A percentile compares a stretch with the other conserved stretches of the same genome.
phyloP scores from a whole-genome alignment of 805 yeast genomes.

The Myxozyma kluyveri region DNA sequence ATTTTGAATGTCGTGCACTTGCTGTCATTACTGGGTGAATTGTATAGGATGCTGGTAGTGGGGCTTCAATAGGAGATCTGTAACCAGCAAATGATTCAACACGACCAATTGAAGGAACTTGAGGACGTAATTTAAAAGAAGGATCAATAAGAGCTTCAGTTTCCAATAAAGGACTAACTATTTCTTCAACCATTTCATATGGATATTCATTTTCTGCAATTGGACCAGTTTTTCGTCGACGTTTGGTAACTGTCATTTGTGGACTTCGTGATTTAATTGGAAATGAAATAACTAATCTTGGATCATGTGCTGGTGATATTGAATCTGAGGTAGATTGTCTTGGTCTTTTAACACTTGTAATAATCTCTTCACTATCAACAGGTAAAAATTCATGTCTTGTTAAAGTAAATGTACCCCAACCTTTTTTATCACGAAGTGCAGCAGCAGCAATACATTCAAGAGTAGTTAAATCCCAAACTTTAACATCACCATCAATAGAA shows the following conservation, averaged over 20 bases:
- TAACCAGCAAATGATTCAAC: background rate
- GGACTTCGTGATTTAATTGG: conserved; percentile 23
- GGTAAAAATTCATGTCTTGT: conserved; percentile 12
- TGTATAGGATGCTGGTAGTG: conserved; percentile 9
- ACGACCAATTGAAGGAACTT: background rate
- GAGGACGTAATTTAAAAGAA: conserved; percentile 1
- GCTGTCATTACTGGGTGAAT: conserved; percentile 4
- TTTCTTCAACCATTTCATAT: conserved; percentile 8
- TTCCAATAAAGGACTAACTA: conserved; percentile 4
- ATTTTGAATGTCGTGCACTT: conserved; percentile 1
- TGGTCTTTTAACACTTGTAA: conserved; percentile 6
- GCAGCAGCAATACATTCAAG: conserved; percentile 13
- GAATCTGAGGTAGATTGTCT: background rate
- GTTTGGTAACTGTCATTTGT: conserved; percentile 6
- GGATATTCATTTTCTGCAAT: background rate
- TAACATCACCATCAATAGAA: conserved; percentile 34
- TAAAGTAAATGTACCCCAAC: conserved; percentile 16
- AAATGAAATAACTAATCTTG: conserved; percentile 5
- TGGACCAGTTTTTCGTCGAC: background rate
- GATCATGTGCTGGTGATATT: background rate
- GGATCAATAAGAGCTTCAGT: conserved; percentile 9
- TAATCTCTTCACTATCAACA: conserved; percentile 1
- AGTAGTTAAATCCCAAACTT: conserved; percentile 39
- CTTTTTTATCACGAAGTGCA: conserved; percentile 16
- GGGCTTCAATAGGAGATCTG: background rate